Conservation (phyloP, 331 rosid genomes). For the Cydonia oblonga region DNA sequence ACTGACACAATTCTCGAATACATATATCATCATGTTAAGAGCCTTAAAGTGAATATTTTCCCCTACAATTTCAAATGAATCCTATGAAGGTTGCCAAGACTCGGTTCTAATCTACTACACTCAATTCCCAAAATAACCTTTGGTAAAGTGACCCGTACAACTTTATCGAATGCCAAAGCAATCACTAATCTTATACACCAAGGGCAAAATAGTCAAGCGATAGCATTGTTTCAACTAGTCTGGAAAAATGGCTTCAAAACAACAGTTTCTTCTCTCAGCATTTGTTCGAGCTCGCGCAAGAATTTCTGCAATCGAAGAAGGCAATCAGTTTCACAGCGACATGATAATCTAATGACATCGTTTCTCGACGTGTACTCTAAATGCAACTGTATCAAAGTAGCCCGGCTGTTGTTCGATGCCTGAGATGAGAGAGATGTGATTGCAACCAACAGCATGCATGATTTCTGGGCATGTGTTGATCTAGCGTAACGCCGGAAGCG, state of each 20-base stretch:
- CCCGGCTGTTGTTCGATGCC: constrained; percentile 20
- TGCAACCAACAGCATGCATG: constrained; percentile 15
- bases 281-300: constrained; percentile 16
- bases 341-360: constrained; percentile 13
- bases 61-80: not conserved
- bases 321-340: constrained; percentile 25
- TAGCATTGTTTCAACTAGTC: constrained; percentile 5
- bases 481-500: constrained; percentile 7
- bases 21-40: not conserved
- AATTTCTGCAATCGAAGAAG: constrained; percentile 10
- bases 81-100: not conserved
- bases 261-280: constrained; percentile 19
- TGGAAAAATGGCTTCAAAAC: not conserved
- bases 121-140: not conserved
- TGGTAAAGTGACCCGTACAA: not conserved
- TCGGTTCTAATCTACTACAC: not conserved
- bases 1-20: no score
- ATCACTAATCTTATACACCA: not conserved
- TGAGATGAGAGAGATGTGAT: constrained; percentile 13
- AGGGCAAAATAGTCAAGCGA: constrained; percentile 10
- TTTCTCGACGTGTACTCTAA: constrained; percentile 17
- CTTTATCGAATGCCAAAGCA: not conserved
- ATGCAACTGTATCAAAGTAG: constrained; percentile 3
- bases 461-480: constrained; percentile 14
- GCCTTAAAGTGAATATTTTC: not conserved